Percentiles rank a stretch among this genome's conserved stretches.
These are phyloP conservation scores for Candida adriatica DNA, from an alignment of 805 yeast species.

Conservation along the genomic window DNA sequence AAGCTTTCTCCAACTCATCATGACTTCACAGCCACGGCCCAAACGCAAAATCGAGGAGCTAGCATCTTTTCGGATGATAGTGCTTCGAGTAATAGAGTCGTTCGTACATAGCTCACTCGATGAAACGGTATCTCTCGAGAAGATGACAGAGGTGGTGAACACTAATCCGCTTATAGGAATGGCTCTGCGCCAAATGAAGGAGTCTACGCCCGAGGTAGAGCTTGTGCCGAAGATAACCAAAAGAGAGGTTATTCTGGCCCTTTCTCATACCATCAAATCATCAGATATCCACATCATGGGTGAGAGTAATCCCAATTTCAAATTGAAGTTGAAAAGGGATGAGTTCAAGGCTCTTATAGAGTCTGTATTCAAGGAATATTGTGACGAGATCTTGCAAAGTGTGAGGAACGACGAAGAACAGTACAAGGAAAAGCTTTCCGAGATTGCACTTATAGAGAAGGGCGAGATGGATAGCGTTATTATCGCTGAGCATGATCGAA, in stretches of 20 bases:
- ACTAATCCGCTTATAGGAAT: slow-evolving; percentile 13
- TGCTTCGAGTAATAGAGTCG: slow-evolving; percentile 21
- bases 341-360: slow-evolving; percentile 16
- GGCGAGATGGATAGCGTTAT: slow-evolving; percentile 17
- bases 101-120: slow-evolving; percentile 20
- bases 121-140: slow-evolving; percentile 17
- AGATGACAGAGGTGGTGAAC: slow-evolving; percentile 19
- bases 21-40: no score
- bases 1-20: no score
- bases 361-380: slow-evolving; percentile 7
- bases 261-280: slow-evolving; percentile 19
- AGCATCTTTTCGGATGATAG: slow-evolving; percentile 18
- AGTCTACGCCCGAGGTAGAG: slow-evolving; percentile 5
- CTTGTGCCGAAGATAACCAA: slow-evolving; percentile 8
- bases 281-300: slow-evolving; percentile 19
- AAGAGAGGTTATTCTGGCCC: slow-evolving; percentile 20
- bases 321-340: slow-evolving; percentile 13
- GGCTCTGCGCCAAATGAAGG: slow-evolving; percentile 8
- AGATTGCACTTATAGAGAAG: slow-evolving; percentile 15
- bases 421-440: slow-evolving; percentile 8
- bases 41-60: slow-evolving; percentile 6
- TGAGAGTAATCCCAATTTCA: slow-evolving; percentile 20
- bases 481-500: slow-evolving; percentile 10
- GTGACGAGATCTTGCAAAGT: slow-evolving; percentile 3
- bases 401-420: slow-evolving; percentile 13